Evolutionary conservation across 2,329 filamentous ascomycete species (phyloP).

Genomic region (Colletotrichum aenigma): DNA sequence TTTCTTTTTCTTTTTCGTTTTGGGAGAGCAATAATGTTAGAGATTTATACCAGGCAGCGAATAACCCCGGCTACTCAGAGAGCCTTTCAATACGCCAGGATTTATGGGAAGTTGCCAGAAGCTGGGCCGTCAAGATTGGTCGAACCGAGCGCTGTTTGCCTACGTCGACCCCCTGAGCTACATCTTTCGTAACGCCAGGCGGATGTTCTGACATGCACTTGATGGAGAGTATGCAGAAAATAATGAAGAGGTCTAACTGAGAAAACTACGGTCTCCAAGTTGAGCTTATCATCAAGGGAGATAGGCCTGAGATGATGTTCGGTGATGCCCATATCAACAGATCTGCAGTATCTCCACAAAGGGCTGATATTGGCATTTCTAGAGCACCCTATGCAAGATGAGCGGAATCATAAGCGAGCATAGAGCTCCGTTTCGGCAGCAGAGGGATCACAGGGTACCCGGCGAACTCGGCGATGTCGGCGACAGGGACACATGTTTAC

Average conservation of each 20-base stretch:
- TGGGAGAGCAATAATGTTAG: no score
- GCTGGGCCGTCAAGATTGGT: background rate
- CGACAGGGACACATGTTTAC: background rate
- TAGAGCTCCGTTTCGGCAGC: background rate
- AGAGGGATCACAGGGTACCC: background rate
- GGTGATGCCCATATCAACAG: background rate
- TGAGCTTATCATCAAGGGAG: background rate
- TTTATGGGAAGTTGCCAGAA: background rate
- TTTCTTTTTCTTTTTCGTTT: no score
- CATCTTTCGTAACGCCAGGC: background rate
- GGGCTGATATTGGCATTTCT: background rate
- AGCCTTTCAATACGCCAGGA: no score
- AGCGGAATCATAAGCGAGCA: background rate
- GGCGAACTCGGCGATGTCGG: background rate
- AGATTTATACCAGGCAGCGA: no score
- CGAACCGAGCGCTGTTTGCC: background rate
- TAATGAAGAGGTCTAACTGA: background rate
- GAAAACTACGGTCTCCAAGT: background rate
- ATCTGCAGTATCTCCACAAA: background rate
- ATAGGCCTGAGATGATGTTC: background rate
- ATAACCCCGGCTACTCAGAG: no score
- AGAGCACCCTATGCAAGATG: background rate
- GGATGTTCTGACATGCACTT: background rate
- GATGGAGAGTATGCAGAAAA: background rate
- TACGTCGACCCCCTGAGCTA: background rate